phyloP scores from a whole-genome alignment of 495 filamentous ascomycete genomes.

The Sporormia fimetaria region DNA sequence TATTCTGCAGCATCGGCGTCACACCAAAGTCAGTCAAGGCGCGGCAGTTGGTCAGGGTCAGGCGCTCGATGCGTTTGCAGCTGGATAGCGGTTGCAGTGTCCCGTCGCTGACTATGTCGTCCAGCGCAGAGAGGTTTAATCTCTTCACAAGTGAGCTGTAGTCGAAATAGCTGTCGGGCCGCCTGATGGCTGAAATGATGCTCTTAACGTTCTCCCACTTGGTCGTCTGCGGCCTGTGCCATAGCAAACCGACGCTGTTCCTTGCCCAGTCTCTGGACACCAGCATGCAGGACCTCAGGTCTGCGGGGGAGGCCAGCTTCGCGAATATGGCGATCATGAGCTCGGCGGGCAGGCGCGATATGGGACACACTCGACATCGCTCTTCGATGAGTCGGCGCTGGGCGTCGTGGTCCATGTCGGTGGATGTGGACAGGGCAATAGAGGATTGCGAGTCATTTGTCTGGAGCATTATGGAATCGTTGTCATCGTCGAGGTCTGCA shows the following conservation, averaged over 20 bases:
- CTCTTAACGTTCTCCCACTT: slow-evolving; percentile 66
- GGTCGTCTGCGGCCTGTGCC: slow-evolving; percentile 86
- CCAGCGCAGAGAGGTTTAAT: slow-evolving; percentile 74
- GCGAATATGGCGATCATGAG: slow-evolving; percentile 87
- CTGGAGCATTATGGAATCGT: slow-evolving; percentile 76
- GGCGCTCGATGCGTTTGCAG: slow-evolving; percentile 84
- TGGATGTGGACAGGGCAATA: slow-evolving; percentile 42
- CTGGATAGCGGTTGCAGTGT: slow-evolving; percentile 68
- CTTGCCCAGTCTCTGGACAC: slow-evolving; percentile 86
- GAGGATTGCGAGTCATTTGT: slow-evolving; percentile 87
- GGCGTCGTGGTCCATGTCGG: slow-evolving; percentile 37
- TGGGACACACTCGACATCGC: slow-evolving; percentile 51
- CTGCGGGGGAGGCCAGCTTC: slow-evolving; percentile 58
- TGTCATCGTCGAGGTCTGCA: slow-evolving; percentile 69
- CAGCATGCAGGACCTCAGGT: slow-evolving; percentile 80
- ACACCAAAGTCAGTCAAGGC: slow-evolving; percentile 75
- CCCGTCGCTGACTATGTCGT: slow-evolving; percentile 71
- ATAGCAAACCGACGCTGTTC: slow-evolving; percentile 85
- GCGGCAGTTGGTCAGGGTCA: slow-evolving; percentile 86
- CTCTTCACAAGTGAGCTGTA: slow-evolving; percentile 83
- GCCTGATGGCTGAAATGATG: slow-evolving; percentile 64
- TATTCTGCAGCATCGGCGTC: slow-evolving; percentile 65
- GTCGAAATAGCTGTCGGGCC: slow-evolving; percentile 59
- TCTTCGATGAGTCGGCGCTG: slow-evolving; percentile 64
- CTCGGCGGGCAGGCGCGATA: slow-evolving; percentile 80